Evolutionary conservation across 2,329 filamentous ascomycete genomes (phyloP), one percentile per base, ranked within the genome.

Genomic region (Diaporthe destruens): DNA sequence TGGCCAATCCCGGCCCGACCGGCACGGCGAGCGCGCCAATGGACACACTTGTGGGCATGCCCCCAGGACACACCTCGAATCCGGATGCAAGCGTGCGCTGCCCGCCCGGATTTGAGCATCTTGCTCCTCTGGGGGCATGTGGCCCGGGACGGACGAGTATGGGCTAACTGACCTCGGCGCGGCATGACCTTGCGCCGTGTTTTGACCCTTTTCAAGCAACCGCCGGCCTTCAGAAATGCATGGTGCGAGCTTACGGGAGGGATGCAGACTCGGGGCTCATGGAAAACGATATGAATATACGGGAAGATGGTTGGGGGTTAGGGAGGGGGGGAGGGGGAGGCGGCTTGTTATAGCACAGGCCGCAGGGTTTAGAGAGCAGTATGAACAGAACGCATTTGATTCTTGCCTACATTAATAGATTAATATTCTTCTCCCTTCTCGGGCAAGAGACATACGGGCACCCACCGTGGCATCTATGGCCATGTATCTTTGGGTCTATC

Each of bases 91-190:
- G 42, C 39, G 69, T 59, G n/a, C 32, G 34, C 1, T 47, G 56
- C n/a, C 36, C 63, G 47, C 56, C 69, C 18, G 69, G 65, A 11
- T 44, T 69, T 18, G 69, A 65, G 29, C 69, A 77, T 65, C 65
- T 75, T 8, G 74, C 71, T 20, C 66, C 73, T 3, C n/a, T 76
- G 59, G 72, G 75, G 39, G 72, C 75, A 3, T 63, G 77, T 56
- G 71, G 78, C 16, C 47, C 51, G 39, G 61, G 72, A 57, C 61
- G 73, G 39, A 16, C 72, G 65, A 75, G 71, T 29, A 54, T 73
- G 34, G 53, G 54, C 3, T 71, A 25, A 75, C 34, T 6, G 44
- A 36, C 12, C 44, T 18, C 18, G 44, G 44, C 29, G 59, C 12
- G 11, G 29, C 34, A 14, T 8, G 42, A 9, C 20, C 42, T 49